Evolutionary conservation across 192 early-diverging fungal species (phyloP), one percentile per base, ranked within the genome.

Genomic region (Coemansia sp.): DNA sequence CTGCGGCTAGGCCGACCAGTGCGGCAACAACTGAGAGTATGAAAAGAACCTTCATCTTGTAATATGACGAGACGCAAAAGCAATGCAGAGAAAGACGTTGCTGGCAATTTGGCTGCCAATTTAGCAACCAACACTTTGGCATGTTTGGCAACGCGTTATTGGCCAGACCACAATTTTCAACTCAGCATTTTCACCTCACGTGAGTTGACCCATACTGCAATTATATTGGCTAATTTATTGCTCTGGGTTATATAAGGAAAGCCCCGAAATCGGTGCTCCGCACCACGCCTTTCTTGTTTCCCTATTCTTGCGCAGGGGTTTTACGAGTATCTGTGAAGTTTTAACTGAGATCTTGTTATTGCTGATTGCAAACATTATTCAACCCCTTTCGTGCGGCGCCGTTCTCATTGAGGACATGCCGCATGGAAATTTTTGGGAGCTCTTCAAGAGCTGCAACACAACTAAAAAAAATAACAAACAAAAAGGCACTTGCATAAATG

Each of bases 371-470:
- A 79, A 79, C 68, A 70, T 64, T 48, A 38, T 49, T 67, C 63
- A 66, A 64, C 67, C 71, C 62, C 67, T 73, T 73, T 70, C 41
- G 35, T 53, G 57, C 57, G 32, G 76, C 64, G 59, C 50, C 32
- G 57, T 38, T 37, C 35, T 56, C 62, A 48, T 22, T 25, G 67
- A 23, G 53, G 22, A 39, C 51, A 24, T 35, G 64, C 49, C 27
- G 66, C 37, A 66, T 58, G 67, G 76, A 79, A 79, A 79, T 79
- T 79, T 79, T 79, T 79, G 76, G 67, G 73, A 55, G 76, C 64
- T 67, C 73, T 1, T 50, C 53, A 59, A 39, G 66, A 57, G 37
- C 58, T 55, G 53, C n/a, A 55, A 32, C 50, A 19, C 15, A 24
- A 12, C 4, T 10, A 52, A 8, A 45, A 45, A 45, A 45, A 45